Conservation (phyloP, 2,329 filamentous ascomycete genomes). For the Aspergillus quadricinctus region DNA sequence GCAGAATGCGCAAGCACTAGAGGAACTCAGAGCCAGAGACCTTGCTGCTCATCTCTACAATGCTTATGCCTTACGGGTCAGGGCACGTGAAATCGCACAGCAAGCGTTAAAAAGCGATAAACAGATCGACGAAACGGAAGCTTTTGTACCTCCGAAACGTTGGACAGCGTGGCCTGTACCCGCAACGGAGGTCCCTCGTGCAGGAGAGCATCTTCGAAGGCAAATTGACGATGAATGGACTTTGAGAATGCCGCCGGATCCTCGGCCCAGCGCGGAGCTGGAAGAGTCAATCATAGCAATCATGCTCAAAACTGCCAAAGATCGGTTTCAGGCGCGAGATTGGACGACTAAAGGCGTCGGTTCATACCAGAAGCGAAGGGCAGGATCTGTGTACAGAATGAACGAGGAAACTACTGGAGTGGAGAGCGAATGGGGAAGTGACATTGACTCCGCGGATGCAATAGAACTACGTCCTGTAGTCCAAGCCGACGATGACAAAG, state of each 20-base stretch:
- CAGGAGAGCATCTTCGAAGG: conserved; percentile 47
- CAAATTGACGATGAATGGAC: conserved; percentile 52
- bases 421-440: conserved; percentile 17
- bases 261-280: conserved; percentile 56
- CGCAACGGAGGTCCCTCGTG: conserved; percentile 56
- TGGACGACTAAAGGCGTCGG: conserved; percentile 20
- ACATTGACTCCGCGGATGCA: conserved; percentile 10
- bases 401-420: conserved; percentile 15
- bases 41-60: conserved; percentile 76
- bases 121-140: conserved; percentile 11
- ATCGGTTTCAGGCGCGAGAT: conserved; percentile 51
- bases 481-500: conserved; percentile 66
- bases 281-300: conserved; percentile 66
- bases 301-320: conserved; percentile 64
- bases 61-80: conserved; percentile 62
- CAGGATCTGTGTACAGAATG: conserved; percentile 5
- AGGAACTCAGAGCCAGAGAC: conserved; percentile 61
- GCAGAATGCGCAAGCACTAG: conserved; percentile 59
- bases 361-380: background rate
- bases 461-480: conserved; percentile 46
- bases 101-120: conserved; percentile 5
- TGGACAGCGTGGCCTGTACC: conserved; percentile 88
- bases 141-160: conserved; percentile 45
- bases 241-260: conserved; percentile 42
- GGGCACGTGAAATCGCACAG: conserved; percentile 22